Conservation (phyloP, 768 basidiomycete genomes). For the Ephemerocybe angulata region DNA sequence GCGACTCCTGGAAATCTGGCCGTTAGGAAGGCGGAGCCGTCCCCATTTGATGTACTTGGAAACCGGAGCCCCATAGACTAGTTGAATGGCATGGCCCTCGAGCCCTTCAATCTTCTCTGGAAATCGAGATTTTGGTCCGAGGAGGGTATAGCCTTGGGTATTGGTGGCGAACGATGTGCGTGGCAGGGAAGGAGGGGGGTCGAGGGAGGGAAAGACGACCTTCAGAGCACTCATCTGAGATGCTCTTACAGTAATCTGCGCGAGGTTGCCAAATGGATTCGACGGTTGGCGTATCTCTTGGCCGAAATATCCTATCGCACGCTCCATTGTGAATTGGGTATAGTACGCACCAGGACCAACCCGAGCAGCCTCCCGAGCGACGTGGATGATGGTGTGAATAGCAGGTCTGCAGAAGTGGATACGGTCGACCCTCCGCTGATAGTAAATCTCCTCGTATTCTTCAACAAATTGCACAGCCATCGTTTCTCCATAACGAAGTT, state of each 20-base stretch:
- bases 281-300: conserved; percentile 24
- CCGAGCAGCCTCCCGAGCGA: conserved; percentile 14
- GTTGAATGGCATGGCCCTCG: background rate
- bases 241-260: conserved; percentile 12
- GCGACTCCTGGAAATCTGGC: conserved; percentile 24
- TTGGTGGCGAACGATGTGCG: background rate
- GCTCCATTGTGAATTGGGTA: conserved; percentile 32
- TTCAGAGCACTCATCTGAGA: conserved; percentile 18
- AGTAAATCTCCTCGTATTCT: conserved; percentile 15
- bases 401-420: conserved; percentile 6
- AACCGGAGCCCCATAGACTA: conserved; percentile 11
- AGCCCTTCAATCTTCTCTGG: background rate
- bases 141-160: background rate
- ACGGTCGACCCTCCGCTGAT: background rate
- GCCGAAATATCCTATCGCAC: conserved; percentile 26
- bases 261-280: conserved; percentile 26
- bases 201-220: conserved; percentile 10
- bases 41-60: conserved; percentile 23
- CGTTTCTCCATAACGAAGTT: conserved; percentile 20
- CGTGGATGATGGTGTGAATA: conserved; percentile 20
- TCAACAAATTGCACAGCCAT: conserved; percentile 22
- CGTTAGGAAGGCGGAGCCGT: conserved; percentile 28
- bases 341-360: conserved; percentile 7
- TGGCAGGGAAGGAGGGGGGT: background rate
- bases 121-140: background rate